Conservation (phyloP, 139 green algal species). For the Diplosphaera chodatii region DNA sequence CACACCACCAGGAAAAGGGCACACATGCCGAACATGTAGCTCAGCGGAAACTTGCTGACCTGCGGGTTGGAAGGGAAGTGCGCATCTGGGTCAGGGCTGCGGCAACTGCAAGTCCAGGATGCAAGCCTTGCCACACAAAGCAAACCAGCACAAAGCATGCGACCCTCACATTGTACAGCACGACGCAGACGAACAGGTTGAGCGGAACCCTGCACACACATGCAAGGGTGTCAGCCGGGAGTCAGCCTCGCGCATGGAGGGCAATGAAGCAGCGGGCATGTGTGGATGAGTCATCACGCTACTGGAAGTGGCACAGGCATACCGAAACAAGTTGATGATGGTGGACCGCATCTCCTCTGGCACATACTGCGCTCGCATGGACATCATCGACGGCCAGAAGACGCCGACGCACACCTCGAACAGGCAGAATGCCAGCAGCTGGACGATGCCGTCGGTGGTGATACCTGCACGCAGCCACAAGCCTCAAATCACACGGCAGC, state of each 20-base stretch:
- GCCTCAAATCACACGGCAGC: no score
- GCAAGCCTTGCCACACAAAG: no score
- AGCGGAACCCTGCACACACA: slow-evolving; percentile 64
- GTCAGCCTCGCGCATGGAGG: no score
- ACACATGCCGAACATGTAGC: slow-evolving; percentile 92
- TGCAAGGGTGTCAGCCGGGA: not conserved
- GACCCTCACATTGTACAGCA: slow-evolving; percentile 90
- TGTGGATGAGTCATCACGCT: no score
- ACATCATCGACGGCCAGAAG: slow-evolving; percentile 99
- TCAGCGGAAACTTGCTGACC: slow-evolving; percentile 75
- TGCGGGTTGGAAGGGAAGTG: no score
- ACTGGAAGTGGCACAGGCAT: no score
- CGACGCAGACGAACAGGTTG: slow-evolving; percentile 95
- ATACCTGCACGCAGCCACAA: slow-evolving; percentile 32
- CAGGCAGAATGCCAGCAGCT: slow-evolving; percentile 85
- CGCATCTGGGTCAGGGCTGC: no score
- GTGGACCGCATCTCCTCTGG: slow-evolving; percentile 91
- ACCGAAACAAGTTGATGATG: slow-evolving; percentile 97
- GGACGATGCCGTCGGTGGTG: slow-evolving; percentile 57
- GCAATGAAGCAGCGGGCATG: no score
- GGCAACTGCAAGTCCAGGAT: no score
- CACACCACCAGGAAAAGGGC: slow-evolving; percentile 66
- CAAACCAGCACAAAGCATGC: no score
- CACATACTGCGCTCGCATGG: slow-evolving; percentile 80
- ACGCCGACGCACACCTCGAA: slow-evolving; percentile 89